A percentile compares a stretch with the other conserved stretches of the same genome.
Conservation (phyloP, 768 basidiomycete species). For the Amanita polypyramis region DNA sequence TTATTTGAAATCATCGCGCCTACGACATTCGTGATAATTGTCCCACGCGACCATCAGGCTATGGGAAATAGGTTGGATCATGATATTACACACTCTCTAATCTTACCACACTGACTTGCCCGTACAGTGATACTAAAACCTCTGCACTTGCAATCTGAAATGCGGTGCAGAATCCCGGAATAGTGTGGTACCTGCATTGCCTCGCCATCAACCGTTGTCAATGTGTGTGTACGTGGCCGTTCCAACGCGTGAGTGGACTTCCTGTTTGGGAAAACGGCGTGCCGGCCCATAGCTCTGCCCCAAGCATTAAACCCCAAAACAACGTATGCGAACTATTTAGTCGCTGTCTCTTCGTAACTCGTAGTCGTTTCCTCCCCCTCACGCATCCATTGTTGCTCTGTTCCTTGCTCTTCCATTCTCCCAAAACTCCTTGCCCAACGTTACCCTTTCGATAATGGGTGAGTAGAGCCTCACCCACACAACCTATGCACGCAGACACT, state of each 20-base stretch:
- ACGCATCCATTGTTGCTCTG: constrained; percentile 1
- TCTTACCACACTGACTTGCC: background rate
- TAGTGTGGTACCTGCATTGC: background rate
- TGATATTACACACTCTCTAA: background rate
- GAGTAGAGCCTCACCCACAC: background rate
- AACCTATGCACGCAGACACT: background rate
- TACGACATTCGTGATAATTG: background rate
- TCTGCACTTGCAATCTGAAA: background rate
- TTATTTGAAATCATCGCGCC: too few species aligned
- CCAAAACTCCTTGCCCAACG: constrained; percentile 2
- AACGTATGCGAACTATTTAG: background rate
- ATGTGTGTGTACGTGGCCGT: background rate
- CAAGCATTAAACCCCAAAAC: constrained; percentile 5
- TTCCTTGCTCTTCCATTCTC: constrained; percentile 6
- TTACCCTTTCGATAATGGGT: constrained; percentile 3
- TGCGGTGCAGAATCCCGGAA: too few species aligned
- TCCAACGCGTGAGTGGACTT: background rate
- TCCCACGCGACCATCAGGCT: background rate
- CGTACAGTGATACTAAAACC: background rate
- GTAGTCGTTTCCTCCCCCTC: background rate
- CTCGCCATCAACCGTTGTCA: background rate
- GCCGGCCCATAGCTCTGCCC: background rate
- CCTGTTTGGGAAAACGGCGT: background rate
- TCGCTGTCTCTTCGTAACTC: background rate
- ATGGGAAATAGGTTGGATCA: background rate